A percentile compares a stretch with the other conserved stretches of the same genome.
These are phyloP conservation scores for Arthroderma sp. DNA, from an alignment of 2,329 filamentous ascomycete genomes.

Conservation along the genomic window DNA sequence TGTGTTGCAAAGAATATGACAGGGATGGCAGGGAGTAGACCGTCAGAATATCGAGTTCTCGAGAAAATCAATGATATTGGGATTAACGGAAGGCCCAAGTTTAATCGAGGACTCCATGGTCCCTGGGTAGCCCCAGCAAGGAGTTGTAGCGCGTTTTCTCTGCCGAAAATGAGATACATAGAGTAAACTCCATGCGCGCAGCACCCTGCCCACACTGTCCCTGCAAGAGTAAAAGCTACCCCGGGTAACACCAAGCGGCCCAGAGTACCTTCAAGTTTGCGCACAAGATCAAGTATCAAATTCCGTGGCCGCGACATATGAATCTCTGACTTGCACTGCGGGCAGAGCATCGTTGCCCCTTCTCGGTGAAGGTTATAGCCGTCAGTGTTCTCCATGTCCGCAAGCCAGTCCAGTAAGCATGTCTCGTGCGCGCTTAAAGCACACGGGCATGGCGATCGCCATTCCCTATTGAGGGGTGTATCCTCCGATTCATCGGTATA, in stretches of 20 bases:
- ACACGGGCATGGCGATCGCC: conserved; percentile 84
- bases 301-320: conserved; percentile 63
- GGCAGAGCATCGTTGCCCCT: conserved; percentile 59
- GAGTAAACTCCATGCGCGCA: conserved; percentile 50
- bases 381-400: conserved; percentile 63
- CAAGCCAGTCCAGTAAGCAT: conserved; percentile 83
- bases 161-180: conserved; percentile 54
- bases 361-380: conserved; percentile 39
- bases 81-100: conserved; percentile 54
- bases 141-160: conserved; percentile 47
- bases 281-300: conserved; percentile 54
- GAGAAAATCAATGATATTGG: conserved; percentile 57
- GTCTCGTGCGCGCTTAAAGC: conserved; percentile 81
- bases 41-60: conserved; percentile 51
- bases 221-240: conserved; percentile 41
- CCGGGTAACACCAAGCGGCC: conserved; percentile 53
- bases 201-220: conserved; percentile 41
- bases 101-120: conserved; percentile 39
- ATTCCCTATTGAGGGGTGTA: conserved; percentile 47
- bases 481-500: conserved; percentile 56
- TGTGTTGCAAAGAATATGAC: conserved; percentile 44
- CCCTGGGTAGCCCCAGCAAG: conserved; percentile 31
- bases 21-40: conserved; percentile 50
- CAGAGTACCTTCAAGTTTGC: conserved; percentile 46
- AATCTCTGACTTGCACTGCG: conserved; percentile 79